These are phyloP conservation scores for Sarcomyxa edulis DNA, from an alignment of 768 basidiomycete genomes.

Conservation along the genomic window DNA sequence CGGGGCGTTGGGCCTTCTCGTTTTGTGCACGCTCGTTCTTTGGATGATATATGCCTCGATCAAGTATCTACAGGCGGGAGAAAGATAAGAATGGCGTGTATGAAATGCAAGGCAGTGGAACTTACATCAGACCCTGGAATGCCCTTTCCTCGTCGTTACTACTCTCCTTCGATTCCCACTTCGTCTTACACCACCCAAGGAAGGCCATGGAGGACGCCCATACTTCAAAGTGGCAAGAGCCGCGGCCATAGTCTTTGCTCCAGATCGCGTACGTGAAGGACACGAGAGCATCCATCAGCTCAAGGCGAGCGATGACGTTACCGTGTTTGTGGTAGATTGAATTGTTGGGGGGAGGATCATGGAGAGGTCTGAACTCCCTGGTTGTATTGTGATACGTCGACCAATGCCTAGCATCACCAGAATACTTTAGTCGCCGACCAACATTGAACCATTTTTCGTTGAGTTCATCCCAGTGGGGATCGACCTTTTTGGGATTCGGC, in stretches of 20 bases:
- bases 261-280: slow-evolving; percentile 83
- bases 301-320: slow-evolving; percentile 70
- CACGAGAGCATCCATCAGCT: slow-evolving; percentile 75
- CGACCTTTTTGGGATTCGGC: slow-evolving; percentile 20
- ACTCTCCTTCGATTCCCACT: slow-evolving; percentile 54
- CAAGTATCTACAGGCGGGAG: slow-evolving; percentile 56
- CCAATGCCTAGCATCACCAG: slow-evolving; percentile 75
- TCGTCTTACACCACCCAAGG: slow-evolving; percentile 66
- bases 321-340: slow-evolving; percentile 75
- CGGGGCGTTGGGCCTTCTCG: too few species aligned
- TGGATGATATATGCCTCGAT: slow-evolving; percentile 75
- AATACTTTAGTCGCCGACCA: slow-evolving; percentile 78
- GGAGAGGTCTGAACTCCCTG: slow-evolving; percentile 59
- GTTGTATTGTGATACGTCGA: slow-evolving; percentile 64
- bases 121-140: slow-evolving; percentile 80
- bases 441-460: slow-evolving; percentile 66
- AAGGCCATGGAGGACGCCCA: slow-evolving; percentile 70
- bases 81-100: slow-evolving; percentile 23
- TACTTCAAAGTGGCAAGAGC: slow-evolving; percentile 50
- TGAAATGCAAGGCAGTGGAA: slow-evolving; percentile 17
- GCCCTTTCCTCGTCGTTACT: slow-evolving; percentile 52
- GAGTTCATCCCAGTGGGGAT: slow-evolving; percentile 56
- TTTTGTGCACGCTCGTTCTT: slow-evolving; percentile 30
- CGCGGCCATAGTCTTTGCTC: slow-evolving; percentile 63
- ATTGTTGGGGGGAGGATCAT: slow-evolving; percentile 56